Conservation (phyloP, 345 rosid genomes). For the Salix purpurea region DNA sequence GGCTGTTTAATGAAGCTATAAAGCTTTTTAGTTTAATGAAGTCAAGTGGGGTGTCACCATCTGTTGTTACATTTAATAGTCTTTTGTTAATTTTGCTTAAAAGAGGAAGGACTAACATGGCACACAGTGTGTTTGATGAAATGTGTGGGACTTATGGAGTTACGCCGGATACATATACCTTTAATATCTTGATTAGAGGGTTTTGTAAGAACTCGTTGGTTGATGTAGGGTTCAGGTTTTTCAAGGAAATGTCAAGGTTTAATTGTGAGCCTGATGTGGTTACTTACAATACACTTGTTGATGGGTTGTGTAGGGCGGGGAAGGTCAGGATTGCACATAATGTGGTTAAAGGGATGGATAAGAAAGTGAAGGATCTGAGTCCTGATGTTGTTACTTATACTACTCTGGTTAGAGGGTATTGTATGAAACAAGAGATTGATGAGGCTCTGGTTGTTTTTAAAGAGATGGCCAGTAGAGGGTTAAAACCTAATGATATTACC, state of each 20-base stretch:
- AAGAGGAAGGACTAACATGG: conserved; percentile 72
- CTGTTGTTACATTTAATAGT: conserved; percentile 61
- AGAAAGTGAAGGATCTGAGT: conserved; percentile 37
- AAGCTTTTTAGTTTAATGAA: conserved; percentile 64
- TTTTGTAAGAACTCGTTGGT: conserved; percentile 74
- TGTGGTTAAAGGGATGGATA: conserved; percentile 62
- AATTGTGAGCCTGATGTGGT: conserved; percentile 60
- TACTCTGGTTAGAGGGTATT: conserved; percentile 74
- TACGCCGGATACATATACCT: conserved; percentile 62
- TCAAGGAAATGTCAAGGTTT: conserved; percentile 53
- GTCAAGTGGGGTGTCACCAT: conserved; percentile 58
- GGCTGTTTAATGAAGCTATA: conserved; percentile 63
- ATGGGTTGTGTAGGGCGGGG: conserved; percentile 79
- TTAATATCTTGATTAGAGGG: conserved; percentile 64
- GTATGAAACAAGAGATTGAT: conserved; percentile 62
- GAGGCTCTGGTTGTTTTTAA: conserved; percentile 54
- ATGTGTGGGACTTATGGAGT: conserved; percentile 77
- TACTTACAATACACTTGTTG: conserved; percentile 73
- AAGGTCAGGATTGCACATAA: conserved; percentile 67
- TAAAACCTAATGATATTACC: conserved; percentile 57
- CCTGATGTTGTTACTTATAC: conserved; percentile 73
- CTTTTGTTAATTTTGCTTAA: conserved; percentile 56
- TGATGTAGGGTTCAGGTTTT: conserved; percentile 55
- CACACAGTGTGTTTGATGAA: conserved; percentile 58
- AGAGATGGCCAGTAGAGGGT: conserved; percentile 47